A percentile compares a stretch with the other conserved stretches of the same genome.
phyloP scores from a whole-genome alignment of 2,329 filamentous ascomycete genomes.

The Aureobasidium zeae region DNA sequence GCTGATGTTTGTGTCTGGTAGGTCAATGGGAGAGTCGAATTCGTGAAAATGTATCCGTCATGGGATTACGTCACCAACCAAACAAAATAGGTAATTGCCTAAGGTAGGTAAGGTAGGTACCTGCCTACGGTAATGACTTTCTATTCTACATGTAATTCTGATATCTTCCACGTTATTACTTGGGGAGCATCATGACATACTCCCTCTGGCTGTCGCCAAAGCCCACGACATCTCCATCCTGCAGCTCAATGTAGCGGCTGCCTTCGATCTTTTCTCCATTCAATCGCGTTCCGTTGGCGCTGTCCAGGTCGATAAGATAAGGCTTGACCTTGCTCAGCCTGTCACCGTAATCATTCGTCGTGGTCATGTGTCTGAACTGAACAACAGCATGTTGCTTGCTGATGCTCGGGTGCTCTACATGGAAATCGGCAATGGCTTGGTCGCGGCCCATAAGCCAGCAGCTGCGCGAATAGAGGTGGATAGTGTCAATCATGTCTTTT shows the following conservation, averaged over 20 bases:
- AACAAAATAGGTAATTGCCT: neutral
- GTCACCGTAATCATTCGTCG: constrained; percentile 79
- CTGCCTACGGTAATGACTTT: neutral
- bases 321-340: constrained; percentile 61
- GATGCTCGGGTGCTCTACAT: constrained; percentile 80
- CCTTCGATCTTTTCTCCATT: constrained; percentile 66
- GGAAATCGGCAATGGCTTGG: constrained; percentile 67
- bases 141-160: neutral
- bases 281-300: constrained; percentile 77
- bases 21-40: neutral
- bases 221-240: constrained; percentile 78
- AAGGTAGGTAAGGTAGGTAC: too few relatives aligned
- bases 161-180: neutral
- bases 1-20: neutral
- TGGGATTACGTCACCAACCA: constrained; percentile 6
- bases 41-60: neutral
- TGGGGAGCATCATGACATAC: constrained; percentile 83
- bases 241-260: constrained; percentile 75
- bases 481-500: constrained; percentile 67
- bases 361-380: constrained; percentile 80
- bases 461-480: constrained; percentile 65
- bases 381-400: constrained; percentile 94
- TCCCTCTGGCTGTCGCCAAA: constrained; percentile 85
- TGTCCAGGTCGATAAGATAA: constrained; percentile 89
- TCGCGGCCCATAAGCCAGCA: constrained; percentile 91